Conservation (phyloP, 2,329 filamentous ascomycete species). For the Chalaropsis thielavioides region DNA sequence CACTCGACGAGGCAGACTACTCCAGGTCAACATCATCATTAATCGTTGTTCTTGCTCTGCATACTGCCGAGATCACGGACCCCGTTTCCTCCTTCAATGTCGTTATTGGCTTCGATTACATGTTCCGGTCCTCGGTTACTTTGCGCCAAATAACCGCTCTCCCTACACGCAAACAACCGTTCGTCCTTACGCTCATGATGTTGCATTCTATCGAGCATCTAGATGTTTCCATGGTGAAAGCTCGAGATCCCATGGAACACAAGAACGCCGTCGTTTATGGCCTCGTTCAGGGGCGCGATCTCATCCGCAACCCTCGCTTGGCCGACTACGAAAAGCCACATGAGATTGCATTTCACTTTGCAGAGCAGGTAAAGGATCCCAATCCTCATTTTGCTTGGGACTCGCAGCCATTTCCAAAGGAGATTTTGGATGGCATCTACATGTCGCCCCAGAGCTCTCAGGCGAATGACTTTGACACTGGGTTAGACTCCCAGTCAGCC, state of each 20-base stretch:
- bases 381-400: slow-evolving; percentile 32
- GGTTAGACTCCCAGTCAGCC: slow-evolving; percentile 2
- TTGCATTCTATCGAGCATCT: slow-evolving; percentile 43
- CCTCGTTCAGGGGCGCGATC: slow-evolving; percentile 26
- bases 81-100: slow-evolving; percentile 33
- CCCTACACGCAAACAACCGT: slow-evolving; percentile 25
- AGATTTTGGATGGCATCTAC: slow-evolving; percentile 35
- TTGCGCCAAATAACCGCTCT: slow-evolving; percentile 20
- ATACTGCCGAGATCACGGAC: slow-evolving; percentile 26
- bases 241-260: slow-evolving; percentile 30
- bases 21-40: slow-evolving; percentile 26
- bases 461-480: background rate
- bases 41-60: slow-evolving; percentile 31
- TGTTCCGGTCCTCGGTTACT: slow-evolving; percentile 29
- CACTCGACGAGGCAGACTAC: slow-evolving; percentile 22
- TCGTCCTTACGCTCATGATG: slow-evolving; percentile 36
- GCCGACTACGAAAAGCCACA: slow-evolving; percentile 30
- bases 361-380: slow-evolving; percentile 30
- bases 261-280: slow-evolving; percentile 32
- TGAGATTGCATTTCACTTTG: slow-evolving; percentile 34
- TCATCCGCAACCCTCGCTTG: slow-evolving; percentile 30
- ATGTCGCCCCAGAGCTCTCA: slow-evolving; percentile 25
- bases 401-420: slow-evolving; percentile 32
- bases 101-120: slow-evolving; percentile 41
- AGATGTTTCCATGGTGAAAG: slow-evolving; percentile 30